phyloP scores from a whole-genome alignment of 768 basidiomycete genomes.

The Tylopilus felleus region DNA sequence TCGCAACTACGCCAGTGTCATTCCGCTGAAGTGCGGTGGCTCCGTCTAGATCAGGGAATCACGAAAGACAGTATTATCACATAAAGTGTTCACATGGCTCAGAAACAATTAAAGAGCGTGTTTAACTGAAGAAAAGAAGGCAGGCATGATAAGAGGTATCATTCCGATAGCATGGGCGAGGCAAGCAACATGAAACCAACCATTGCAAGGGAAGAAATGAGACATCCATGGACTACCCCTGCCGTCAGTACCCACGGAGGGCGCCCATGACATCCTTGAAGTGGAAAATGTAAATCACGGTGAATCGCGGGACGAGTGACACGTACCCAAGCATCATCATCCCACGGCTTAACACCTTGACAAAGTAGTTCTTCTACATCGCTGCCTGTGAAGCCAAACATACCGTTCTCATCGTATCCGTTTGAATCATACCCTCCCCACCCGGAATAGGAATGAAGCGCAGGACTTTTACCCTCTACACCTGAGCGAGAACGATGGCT shows the following conservation, averaged over 20 bases:
- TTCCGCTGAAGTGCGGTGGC: no score
- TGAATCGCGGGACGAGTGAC: background rate
- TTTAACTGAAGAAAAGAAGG: no score
- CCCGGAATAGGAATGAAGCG: background rate
- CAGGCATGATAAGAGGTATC: no score
- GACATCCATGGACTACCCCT: no score
- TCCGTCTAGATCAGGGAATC: no score
- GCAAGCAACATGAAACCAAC: no score
- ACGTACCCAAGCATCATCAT: constrained; percentile 41
- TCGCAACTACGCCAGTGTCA: no score
- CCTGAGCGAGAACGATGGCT: background rate
- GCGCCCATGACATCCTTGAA: constrained; percentile 18
- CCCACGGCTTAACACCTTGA: constrained; percentile 46
- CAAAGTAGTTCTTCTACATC: constrained; percentile 34
- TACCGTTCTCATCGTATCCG: constrained; percentile 3
- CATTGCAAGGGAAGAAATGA: no score
- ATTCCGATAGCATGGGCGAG: no score
- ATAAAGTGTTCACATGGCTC: no score
- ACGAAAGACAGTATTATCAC: no score
- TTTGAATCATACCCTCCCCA: background rate
- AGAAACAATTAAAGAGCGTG: no score
- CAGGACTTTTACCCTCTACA: background rate
- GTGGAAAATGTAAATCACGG: background rate
- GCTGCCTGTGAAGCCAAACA: constrained; percentile 30
- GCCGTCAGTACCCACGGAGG: background rate